These are phyloP conservation scores for Leccinum disarticulatum DNA, from an alignment of 768 basidiomycete species.

Conservation along the genomic window DNA sequence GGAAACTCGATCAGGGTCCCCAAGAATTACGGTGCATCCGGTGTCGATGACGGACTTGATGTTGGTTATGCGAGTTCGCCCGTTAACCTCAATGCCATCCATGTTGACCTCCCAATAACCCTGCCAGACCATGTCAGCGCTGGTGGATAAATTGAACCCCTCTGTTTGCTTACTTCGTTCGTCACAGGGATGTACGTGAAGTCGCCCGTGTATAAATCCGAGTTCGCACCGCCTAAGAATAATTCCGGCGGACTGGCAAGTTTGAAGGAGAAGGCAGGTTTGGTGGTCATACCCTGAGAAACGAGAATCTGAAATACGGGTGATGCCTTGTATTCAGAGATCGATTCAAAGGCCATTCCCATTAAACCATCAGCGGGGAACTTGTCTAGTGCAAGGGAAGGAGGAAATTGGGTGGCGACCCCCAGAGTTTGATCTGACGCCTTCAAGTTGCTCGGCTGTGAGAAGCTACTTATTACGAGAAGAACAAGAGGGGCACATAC, in stretches of 20 bases:
- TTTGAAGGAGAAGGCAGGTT: slow-evolving; percentile 46
- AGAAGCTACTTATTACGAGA: not conserved
- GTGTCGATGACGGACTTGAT: slow-evolving; percentile 17
- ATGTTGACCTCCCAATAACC: slow-evolving; percentile 22
- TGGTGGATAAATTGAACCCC: not conserved
- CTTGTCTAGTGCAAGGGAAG: not conserved
- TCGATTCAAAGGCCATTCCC: slow-evolving; percentile 43
- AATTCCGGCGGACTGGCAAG: slow-evolving; percentile 43
- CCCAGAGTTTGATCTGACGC: slow-evolving; percentile 14
- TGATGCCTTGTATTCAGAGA: slow-evolving; percentile 34
- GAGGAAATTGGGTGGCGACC: slow-evolving; percentile 6
- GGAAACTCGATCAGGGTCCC: slow-evolving; percentile 7
- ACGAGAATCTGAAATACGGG: slow-evolving; percentile 44
- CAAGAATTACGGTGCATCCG: slow-evolving; percentile 20
- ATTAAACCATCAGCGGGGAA: slow-evolving; percentile 29
- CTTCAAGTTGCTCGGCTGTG: slow-evolving; percentile 1
- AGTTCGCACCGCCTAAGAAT: slow-evolving; percentile 52
- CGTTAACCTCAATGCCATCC: slow-evolving; percentile 3
- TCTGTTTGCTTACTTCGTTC: not conserved
- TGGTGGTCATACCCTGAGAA: slow-evolving; percentile 27
- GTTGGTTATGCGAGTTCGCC: too few species aligned
- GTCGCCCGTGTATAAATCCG: slow-evolving; percentile 41
- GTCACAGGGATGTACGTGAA: slow-evolving; percentile 36
- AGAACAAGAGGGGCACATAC: slow-evolving; percentile 1
- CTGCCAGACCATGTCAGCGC: slow-evolving; percentile 1